Conservation (phyloP, 371 early-diverging fungal species). For the Amoeboradix gromovi region DNA sequence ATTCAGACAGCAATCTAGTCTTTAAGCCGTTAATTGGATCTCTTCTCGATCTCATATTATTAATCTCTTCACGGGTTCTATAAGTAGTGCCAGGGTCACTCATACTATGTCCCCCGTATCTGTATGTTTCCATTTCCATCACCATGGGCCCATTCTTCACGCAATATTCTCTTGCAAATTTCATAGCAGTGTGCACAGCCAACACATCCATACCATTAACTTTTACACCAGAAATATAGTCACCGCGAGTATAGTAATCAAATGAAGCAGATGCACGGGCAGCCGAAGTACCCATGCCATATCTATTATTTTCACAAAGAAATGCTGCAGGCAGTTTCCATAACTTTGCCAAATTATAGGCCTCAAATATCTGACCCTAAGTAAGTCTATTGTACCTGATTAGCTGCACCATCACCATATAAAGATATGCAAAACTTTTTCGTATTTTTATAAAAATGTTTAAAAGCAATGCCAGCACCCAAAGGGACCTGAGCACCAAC, state of each 20-base stretch:
- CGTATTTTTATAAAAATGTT: slow-evolving; percentile 61
- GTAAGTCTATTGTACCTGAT: no score
- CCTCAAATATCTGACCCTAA: slow-evolving; percentile 98
- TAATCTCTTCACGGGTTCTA: slow-evolving; percentile 87
- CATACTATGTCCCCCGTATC: slow-evolving; percentile 98
- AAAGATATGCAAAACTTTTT: slow-evolving; percentile 55
- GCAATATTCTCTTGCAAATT: slow-evolving; percentile 58
- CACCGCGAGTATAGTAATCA: slow-evolving; percentile 80
- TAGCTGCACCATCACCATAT: slow-evolving; percentile 97
- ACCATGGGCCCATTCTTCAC: slow-evolving; percentile 66
- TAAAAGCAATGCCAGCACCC: slow-evolving; percentile 85
- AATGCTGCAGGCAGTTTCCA: slow-evolving; percentile 90
- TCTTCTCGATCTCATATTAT: slow-evolving; percentile 70
- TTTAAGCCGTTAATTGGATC: slow-evolving; percentile 77
- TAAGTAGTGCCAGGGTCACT: slow-evolving; percentile 95
- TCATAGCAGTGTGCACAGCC: slow-evolving; percentile 57
- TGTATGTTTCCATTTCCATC: slow-evolving; percentile 87
- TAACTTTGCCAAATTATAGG: slow-evolving; percentile 95
- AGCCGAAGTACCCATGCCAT: slow-evolving; percentile 95
- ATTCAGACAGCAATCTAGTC: slow-evolving; percentile 36
- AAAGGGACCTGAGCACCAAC: slow-evolving; percentile 97
- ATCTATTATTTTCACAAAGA: slow-evolving; percentile 96
- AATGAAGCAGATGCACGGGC: slow-evolving; percentile 65
- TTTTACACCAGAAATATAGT: slow-evolving; percentile 74
- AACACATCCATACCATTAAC: slow-evolving; percentile 84